These are phyloP conservation scores for Penicillium sp. DNA, from an alignment of 2,329 filamentous ascomycete genomes.

Conservation along the genomic window DNA sequence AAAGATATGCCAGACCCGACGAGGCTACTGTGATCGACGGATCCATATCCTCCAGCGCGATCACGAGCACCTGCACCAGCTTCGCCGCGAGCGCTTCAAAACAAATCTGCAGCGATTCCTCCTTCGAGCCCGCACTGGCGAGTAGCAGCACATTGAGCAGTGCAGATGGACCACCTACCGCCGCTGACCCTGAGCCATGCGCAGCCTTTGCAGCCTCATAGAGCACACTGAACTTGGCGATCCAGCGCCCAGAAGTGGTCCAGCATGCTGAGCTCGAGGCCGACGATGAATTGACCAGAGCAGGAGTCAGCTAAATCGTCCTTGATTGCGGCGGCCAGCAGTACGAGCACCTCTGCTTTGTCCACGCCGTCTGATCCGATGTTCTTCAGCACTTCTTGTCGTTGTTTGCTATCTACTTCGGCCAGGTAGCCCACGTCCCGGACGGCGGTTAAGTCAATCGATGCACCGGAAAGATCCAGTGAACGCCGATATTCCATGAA, in stretches of 20 bases:
- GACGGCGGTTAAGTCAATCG: slow-evolving; percentile 33
- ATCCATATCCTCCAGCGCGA: slow-evolving; percentile 54
- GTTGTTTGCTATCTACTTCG: slow-evolving; percentile 19
- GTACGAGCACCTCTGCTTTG: slow-evolving; percentile 57
- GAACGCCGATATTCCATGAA: slow-evolving; percentile 29
- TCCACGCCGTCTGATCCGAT: slow-evolving; percentile 25
- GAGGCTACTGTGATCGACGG: slow-evolving; percentile 25
- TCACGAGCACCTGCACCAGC: slow-evolving; percentile 54
- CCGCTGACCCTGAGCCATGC: slow-evolving; percentile 6
- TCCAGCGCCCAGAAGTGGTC: slow-evolving; percentile 57
- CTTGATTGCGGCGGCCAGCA: slow-evolving; percentile 55
- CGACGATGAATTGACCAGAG: slow-evolving; percentile 56
- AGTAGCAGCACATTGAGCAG: slow-evolving; percentile 52
- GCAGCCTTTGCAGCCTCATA: slow-evolving; percentile 42
- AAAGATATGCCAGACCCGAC: slow-evolving; percentile 14
- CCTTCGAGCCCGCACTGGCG: slow-evolving; percentile 42
- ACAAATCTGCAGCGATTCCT: slow-evolving; percentile 51
- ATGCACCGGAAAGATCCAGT: slow-evolving; percentile 27
- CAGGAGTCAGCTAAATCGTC: slow-evolving; percentile 48
- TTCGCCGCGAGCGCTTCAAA: too few species aligned
- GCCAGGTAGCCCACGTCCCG: slow-evolving; percentile 27
- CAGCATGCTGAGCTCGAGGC: slow-evolving; percentile 50
- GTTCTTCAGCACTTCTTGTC: slow-evolving; percentile 28
- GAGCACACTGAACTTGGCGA: slow-evolving; percentile 56
- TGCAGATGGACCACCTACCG: slow-evolving; percentile 27